Evolutionary conservation across 495 filamentous ascomycete genomes (phyloP).

Genomic region (Hypoxylon trugodes): DNA sequence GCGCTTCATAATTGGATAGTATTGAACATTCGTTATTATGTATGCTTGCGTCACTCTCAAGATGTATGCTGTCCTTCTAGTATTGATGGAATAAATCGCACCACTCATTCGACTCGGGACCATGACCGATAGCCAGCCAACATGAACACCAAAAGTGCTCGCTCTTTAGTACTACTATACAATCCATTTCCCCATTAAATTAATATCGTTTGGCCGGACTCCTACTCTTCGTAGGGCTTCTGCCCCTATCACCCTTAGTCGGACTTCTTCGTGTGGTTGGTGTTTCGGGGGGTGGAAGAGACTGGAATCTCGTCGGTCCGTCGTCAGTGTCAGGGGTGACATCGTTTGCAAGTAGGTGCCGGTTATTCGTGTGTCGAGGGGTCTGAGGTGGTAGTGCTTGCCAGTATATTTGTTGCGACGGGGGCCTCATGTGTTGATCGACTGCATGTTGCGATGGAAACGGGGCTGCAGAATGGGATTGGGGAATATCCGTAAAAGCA

Average conservation of each 20-base stretch:
- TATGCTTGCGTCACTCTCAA: too few relatives aligned
- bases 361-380: conserved; percentile 45
- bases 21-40: too few relatives aligned
- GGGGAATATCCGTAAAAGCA: conserved; percentile 37
- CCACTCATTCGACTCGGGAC: neutral
- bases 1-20: too few relatives aligned
- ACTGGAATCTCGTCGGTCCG: conserved; percentile 43
- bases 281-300: conserved; percentile 51
- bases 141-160: neutral
- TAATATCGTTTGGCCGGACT: conserved; percentile 54
- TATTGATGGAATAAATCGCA: too few relatives aligned
- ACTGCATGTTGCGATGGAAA: conserved; percentile 47
- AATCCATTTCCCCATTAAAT: neutral
- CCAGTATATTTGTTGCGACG: conserved; percentile 51
- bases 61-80: too few relatives aligned
- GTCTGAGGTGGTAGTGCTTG: conserved; percentile 54
- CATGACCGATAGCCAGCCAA: neutral
- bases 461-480: conserved; percentile 12
- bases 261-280: conserved; percentile 52
- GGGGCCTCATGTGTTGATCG: conserved; percentile 38
- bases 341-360: conserved; percentile 41
- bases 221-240: conserved; percentile 52
- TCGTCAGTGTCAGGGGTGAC: conserved; percentile 56
- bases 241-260: conserved; percentile 53
- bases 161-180: conserved; percentile 6